Evolutionary conservation across 768 basidiomycete genomes (phyloP).

Genomic region (Suillus brevipes): DNA sequence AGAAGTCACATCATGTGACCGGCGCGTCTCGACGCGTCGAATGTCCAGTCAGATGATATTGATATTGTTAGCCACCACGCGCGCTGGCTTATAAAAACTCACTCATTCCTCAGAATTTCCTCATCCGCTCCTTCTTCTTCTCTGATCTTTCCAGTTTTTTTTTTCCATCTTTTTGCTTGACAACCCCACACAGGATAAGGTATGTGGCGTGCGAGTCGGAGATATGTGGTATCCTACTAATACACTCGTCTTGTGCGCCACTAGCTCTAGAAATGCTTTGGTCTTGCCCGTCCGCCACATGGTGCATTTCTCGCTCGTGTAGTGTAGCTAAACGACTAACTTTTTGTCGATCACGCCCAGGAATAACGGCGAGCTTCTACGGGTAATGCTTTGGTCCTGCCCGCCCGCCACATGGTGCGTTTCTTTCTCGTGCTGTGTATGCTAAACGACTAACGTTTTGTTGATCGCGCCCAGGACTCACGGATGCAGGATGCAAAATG

Average conservation of each 20-base stretch:
- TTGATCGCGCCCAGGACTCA: background rate
- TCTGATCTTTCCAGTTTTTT: background rate
- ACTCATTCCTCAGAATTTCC: background rate
- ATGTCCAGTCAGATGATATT: background rate
- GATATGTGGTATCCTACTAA: background rate
- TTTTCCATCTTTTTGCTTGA: background rate
- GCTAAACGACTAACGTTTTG: background rate
- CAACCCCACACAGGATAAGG: too few relatives aligned
- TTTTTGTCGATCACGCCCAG: background rate
- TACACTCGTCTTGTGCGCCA: background rate
- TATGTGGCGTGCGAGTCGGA: background rate
- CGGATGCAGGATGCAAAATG: background rate
- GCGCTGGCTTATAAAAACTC: background rate
- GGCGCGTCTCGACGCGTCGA: background rate
- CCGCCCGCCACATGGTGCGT: background rate
- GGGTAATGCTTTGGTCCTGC: too few relatives aligned
- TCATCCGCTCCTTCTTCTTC: background rate
- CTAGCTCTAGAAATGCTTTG: background rate
- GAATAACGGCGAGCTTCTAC: background rate
- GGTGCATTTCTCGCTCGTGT: background rate
- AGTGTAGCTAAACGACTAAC: background rate
- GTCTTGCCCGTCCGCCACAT: background rate
- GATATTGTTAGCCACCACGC: background rate
- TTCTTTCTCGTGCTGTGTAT: background rate
- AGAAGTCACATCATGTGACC: background rate